Percentiles rank a stretch among this genome's conserved stretches.
Evolutionary conservation across 2,329 filamentous ascomycete species (phyloP).

Genomic region (Colletotrichum sojae): DNA sequence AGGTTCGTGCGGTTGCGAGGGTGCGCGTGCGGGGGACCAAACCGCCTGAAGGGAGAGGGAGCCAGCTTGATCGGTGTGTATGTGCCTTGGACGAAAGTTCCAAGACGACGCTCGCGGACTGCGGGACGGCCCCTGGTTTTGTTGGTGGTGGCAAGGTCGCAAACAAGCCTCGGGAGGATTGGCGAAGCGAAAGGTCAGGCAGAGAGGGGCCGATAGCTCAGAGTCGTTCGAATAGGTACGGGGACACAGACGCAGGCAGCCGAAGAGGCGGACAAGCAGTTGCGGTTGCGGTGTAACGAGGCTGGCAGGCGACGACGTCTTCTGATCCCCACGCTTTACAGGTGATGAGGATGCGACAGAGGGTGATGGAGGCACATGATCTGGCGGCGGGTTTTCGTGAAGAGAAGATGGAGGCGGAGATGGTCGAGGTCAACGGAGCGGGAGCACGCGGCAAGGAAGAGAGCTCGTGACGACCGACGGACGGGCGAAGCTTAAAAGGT

Average conservation of each 20-base stretch:
- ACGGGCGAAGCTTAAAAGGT: slow-evolving; percentile 33
- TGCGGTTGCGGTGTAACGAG: slow-evolving; percentile 23
- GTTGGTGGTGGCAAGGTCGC: slow-evolving; percentile 13
- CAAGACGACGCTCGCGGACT: slow-evolving; percentile 24
- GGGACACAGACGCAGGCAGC: neutral
- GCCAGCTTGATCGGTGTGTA: slow-evolving; percentile 55
- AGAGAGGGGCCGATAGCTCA: neutral
- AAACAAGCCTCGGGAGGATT: neutral
- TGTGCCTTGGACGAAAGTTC: slow-evolving; percentile 36
- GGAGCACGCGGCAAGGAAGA: slow-evolving; percentile 32
- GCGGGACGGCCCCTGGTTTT: slow-evolving; percentile 28
- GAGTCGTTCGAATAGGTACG: neutral
- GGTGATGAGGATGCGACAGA: slow-evolving; percentile 24
- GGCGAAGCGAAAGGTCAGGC: neutral
- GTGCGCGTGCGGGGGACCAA: slow-evolving; percentile 54
- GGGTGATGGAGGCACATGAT: slow-evolving; percentile 39
- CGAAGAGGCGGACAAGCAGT: neutral
- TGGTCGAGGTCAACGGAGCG: slow-evolving; percentile 14
- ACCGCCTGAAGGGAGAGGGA: slow-evolving; percentile 60
- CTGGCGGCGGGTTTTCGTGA: slow-evolving; percentile 21
- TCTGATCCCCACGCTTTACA: slow-evolving; percentile 38
- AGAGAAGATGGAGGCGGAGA: neutral
- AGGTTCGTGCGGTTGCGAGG: slow-evolving; percentile 64
- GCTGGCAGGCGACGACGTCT: slow-evolving; percentile 38
- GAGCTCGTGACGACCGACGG: slow-evolving; percentile 34